These are phyloP conservation scores for Lactarius pseudohatsudake DNA, from an alignment of 768 basidiomycete species.

Conservation along the genomic window DNA sequence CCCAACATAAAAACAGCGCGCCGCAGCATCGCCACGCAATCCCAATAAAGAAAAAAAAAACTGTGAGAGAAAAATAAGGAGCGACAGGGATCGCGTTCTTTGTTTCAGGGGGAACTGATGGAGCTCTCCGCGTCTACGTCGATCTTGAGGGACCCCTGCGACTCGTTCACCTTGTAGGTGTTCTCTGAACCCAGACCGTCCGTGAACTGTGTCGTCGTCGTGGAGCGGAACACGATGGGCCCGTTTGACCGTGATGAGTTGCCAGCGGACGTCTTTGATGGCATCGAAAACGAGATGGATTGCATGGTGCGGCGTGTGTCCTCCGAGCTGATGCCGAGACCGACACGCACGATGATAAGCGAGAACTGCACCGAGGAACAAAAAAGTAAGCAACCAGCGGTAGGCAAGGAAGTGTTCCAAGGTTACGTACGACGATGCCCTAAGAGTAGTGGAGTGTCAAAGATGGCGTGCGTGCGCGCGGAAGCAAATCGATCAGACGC, in stretches of 20 bases:
- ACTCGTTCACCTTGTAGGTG: conserved; percentile 14
- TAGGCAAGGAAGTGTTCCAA: conserved; percentile 4
- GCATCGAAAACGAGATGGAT: conserved; percentile 25
- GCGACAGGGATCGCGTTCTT: not conserved
- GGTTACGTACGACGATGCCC: conserved; percentile 28
- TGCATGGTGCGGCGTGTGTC: conserved; percentile 11
- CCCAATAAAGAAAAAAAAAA: not conserved
- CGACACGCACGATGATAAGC: conserved; percentile 28
- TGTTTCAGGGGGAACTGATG: conserved; percentile 5
- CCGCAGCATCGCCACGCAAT: conserved; percentile 3
- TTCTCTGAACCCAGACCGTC: not conserved
- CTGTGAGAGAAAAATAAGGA: not conserved
- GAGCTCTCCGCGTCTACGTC: conserved; percentile 9
- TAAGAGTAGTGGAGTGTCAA: not conserved
- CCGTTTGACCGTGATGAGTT: conserved; percentile 1
- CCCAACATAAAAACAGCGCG: not conserved
- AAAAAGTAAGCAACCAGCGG: conserved; percentile 1
- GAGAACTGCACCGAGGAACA: conserved; percentile 21
- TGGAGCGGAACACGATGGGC: conserved; percentile 21
- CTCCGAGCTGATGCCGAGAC: conserved; percentile 24
- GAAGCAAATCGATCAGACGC: not conserved
- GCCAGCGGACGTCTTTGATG: conserved; percentile 15
- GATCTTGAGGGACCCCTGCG: conserved; percentile 15
- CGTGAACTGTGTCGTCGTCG: conserved; percentile 24
- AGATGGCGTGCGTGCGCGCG: not conserved